phyloP scores from a whole-genome alignment of 164 flowering plant species.

The Berberis thunbergii region DNA sequence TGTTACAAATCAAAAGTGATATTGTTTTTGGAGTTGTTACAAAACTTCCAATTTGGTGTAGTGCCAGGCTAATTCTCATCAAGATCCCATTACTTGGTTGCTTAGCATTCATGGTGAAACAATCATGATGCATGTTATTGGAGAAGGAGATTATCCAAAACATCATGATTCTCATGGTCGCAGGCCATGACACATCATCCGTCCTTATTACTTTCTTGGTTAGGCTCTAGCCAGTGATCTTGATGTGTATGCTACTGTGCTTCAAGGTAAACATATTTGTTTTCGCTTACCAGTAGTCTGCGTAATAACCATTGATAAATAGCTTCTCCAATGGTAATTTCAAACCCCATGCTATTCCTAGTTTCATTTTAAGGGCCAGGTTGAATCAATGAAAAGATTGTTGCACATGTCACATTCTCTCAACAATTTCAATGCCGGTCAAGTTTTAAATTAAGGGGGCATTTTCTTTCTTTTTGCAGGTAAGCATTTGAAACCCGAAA shows the following conservation, averaged over 20 bases:
- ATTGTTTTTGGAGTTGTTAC: too few species aligned
- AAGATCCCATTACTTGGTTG: not conserved
- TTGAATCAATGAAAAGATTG: too few species aligned
- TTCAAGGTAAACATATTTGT: conserved; percentile 9
- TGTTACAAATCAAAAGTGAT: too few species aligned
- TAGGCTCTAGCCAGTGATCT: not conserved
- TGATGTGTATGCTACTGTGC: conserved; percentile 7
- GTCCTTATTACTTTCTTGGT: conserved; percentile 1
- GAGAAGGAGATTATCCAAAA: conserved; percentile 2
- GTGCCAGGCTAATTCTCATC: conserved; percentile 18
- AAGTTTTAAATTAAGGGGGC: too few species aligned
- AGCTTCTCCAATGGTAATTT: not conserved
- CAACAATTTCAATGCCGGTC: too few species aligned
- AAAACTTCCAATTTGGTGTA: too few species aligned
- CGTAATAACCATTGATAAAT: not conserved
- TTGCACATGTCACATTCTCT: too few species aligned
- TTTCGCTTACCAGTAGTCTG: not conserved
- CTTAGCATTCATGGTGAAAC: not conserved
- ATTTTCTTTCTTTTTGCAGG: too few species aligned
- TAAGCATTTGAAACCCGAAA: too few species aligned
- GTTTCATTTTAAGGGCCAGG: too few species aligned
- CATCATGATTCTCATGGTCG: not conserved
- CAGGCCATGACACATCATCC: not conserved
- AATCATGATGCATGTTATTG: not conserved
- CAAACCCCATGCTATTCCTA: not conserved